Conservation (phyloP, 169 alveolate species). For the Cryptosporidium andersoni region DNA sequence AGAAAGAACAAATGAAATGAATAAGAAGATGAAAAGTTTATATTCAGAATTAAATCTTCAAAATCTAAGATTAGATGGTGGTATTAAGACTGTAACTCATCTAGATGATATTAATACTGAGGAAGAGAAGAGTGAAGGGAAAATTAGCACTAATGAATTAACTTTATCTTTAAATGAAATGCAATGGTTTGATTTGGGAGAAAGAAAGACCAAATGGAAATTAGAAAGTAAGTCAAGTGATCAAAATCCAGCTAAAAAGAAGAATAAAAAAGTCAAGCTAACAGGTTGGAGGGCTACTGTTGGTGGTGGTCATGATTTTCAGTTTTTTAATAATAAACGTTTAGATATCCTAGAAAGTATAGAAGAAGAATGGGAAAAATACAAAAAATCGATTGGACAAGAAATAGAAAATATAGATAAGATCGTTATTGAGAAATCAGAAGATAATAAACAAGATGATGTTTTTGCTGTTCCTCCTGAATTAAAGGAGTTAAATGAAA, state of each 20-base stretch:
- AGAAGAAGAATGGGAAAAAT: slow-evolving; percentile 80
- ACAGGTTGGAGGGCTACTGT: slow-evolving; percentile 92
- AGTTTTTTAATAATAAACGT: slow-evolving; percentile 84
- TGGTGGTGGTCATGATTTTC: slow-evolving; percentile 92
- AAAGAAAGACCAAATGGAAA: slow-evolving; percentile 84
- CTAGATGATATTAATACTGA: slow-evolving; percentile 71
- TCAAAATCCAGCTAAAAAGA: slow-evolving; percentile 75
- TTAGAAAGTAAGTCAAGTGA: slow-evolving; percentile 74
- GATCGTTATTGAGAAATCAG: not conserved
- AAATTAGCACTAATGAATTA: slow-evolving; percentile 67
- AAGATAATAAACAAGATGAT: slow-evolving; percentile 14
- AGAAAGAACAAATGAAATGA: slow-evolving; percentile 87
- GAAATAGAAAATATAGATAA: not conserved
- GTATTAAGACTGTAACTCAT: slow-evolving; percentile 76
- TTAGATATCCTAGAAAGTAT: slow-evolving; percentile 82
- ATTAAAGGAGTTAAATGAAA: slow-evolving; percentile 44
- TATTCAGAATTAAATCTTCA: slow-evolving; percentile 76
- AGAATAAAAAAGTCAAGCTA: slow-evolving; percentile 75
- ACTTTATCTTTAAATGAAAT: slow-evolving; percentile 55
- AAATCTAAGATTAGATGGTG: slow-evolving; percentile 81
- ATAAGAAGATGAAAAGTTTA: slow-evolving; percentile 81
- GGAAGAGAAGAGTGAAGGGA: slow-evolving; percentile 67
- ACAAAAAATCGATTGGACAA: slow-evolving; percentile 57
- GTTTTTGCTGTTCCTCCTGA: slow-evolving; percentile 61
- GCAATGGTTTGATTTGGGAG: slow-evolving; percentile 82